Conservation (phyloP, 2,329 filamentous ascomycete species). For the Cucurbitaria berberidis region DNA sequence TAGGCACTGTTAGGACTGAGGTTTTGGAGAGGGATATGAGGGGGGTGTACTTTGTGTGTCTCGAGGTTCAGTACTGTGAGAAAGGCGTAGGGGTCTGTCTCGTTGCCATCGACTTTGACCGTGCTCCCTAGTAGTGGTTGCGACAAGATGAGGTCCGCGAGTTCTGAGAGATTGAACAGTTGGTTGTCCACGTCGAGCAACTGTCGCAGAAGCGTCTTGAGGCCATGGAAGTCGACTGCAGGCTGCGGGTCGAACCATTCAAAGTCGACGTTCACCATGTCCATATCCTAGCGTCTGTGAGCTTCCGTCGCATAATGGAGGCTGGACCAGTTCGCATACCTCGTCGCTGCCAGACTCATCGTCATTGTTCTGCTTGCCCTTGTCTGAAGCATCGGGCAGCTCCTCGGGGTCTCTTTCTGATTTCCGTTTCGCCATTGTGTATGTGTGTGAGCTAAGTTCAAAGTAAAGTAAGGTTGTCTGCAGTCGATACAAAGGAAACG, state of each 20-base stretch:
- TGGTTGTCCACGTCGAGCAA: constrained; percentile 87
- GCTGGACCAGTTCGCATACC: constrained; percentile 27
- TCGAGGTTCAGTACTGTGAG: constrained; percentile 84
- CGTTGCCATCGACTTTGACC: constrained; percentile 95
- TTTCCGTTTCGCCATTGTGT: constrained; percentile 48
- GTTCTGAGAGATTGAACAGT: constrained; percentile 83
- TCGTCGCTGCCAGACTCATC: constrained; percentile 49
- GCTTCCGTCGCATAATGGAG: constrained; percentile 10
- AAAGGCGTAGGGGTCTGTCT: constrained; percentile 90
- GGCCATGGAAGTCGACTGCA: constrained; percentile 90
- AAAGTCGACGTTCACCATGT: constrained; percentile 94
- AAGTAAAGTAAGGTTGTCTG: constrained; percentile 4
- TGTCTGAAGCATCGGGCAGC: constrained; percentile 44
- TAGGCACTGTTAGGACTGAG: constrained; percentile 35
- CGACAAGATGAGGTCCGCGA: constrained; percentile 84
- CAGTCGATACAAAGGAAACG: not conserved
- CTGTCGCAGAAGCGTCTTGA: constrained; percentile 88
- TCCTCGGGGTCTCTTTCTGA: constrained; percentile 42
- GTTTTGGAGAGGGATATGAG: not conserved
- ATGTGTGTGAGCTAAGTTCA: constrained; percentile 10
- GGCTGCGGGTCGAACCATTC: constrained; percentile 98
- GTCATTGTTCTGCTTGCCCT: constrained; percentile 37
- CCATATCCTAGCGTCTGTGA: constrained; percentile 69
- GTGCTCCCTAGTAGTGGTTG: constrained; percentile 91
- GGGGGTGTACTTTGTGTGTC: constrained; percentile 65